These are phyloP conservation scores for Periconia digitata DNA, from an alignment of 2,329 filamentous ascomycete genomes.

Conservation along the genomic window DNA sequence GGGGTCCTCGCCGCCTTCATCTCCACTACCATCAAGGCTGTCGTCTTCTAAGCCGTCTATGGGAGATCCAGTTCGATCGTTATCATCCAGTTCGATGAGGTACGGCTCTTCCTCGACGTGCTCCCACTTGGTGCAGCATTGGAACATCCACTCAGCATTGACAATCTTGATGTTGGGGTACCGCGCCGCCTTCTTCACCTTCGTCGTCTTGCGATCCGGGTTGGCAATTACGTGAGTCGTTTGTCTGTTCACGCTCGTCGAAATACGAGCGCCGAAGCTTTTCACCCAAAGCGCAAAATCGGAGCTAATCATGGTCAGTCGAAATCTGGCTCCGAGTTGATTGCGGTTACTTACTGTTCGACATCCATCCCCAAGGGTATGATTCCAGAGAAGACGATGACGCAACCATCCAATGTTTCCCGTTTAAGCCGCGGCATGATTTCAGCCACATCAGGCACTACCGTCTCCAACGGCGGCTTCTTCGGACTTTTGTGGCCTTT, in stretches of 20 bases:
- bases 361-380: slow-evolving; percentile 81
- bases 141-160: slow-evolving; percentile 83
- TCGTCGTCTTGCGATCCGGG: slow-evolving; percentile 75
- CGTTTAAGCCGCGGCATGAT: slow-evolving; percentile 84
- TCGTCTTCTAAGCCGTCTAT: slow-evolving; percentile 48
- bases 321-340: background rate
- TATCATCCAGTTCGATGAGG: slow-evolving; percentile 72
- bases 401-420: slow-evolving; percentile 71
- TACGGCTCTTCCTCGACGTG: slow-evolving; percentile 78
- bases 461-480: slow-evolving; percentile 49
- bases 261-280: slow-evolving; percentile 77
- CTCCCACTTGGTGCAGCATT: slow-evolving; percentile 82
- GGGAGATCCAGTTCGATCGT: slow-evolving; percentile 52
- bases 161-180: slow-evolving; percentile 87
- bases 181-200: slow-evolving; percentile 82
- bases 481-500: slow-evolving; percentile 54
- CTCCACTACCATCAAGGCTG: slow-evolving; percentile 43
- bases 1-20: slow-evolving; percentile 33
- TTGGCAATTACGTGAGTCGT: slow-evolving; percentile 74
- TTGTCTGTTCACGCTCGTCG: slow-evolving; percentile 55
- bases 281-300: slow-evolving; percentile 87
- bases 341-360: slow-evolving; percentile 50
- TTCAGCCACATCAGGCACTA: slow-evolving; percentile 81
- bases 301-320: slow-evolving; percentile 51
- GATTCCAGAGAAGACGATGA: slow-evolving; percentile 87